Evolutionary conservation across 192 early-diverging fungal species (phyloP).

Genomic region (Podila verticillata): DNA sequence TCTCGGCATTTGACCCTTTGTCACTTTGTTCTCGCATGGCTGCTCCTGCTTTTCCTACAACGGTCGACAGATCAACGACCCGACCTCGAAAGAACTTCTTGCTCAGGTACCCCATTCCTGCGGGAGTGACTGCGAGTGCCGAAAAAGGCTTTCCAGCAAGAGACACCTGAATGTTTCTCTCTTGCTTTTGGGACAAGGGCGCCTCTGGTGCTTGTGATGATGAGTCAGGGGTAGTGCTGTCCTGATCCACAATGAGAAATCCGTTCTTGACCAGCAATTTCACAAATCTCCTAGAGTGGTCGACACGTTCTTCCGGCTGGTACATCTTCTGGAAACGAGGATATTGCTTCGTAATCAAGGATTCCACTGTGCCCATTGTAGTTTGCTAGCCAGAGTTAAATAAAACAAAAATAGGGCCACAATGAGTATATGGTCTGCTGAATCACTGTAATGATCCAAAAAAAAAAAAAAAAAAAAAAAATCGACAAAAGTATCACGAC

Average conservation of each 20-base stretch:
- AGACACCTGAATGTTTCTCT: not conserved
- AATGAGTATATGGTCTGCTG: not conserved
- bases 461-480: not conserved
- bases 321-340: conserved; percentile 33
- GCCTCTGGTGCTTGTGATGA: not conserved
- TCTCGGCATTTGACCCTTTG: not conserved
- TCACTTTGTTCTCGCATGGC: not conserved
- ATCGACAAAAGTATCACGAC: not conserved
- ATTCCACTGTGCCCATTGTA: conserved; percentile 5
- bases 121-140: not conserved
- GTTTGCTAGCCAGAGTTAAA: not conserved
- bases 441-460: not conserved
- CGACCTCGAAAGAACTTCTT: not conserved
- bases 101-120: not conserved
- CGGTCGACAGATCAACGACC: not conserved
- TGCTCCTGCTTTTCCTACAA: not conserved
- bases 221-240: not conserved
- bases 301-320: conserved; percentile 16
- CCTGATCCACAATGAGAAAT: not conserved
- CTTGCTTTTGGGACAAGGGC: not conserved
- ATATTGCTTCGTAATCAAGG: not conserved
- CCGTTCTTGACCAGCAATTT: conserved; percentile 4
- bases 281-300: not conserved
- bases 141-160: not conserved
- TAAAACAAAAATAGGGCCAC: not conserved